Evolutionary conservation across 176 grass and related monocot genomes (phyloP).

Genomic region (Bothriochloa decipiens): DNA sequence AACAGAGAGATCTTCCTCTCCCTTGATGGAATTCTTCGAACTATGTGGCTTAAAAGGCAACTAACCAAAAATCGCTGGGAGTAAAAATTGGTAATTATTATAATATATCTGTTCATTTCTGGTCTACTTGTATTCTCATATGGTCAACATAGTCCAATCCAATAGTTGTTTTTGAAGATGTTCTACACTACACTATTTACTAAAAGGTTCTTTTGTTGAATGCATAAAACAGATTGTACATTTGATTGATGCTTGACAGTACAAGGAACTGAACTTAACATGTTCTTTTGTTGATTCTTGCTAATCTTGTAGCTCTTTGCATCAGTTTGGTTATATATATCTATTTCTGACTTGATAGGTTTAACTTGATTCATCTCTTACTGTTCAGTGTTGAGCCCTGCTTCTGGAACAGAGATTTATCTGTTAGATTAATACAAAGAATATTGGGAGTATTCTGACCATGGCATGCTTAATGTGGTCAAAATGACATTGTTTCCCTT

Average conservation of each 20-base stretch:
- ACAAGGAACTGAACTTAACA: background rate
- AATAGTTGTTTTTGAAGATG: background rate
- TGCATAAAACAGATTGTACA: background rate
- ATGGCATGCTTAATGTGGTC: background rate
- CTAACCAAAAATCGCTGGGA: background rate
- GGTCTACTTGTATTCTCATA: background rate
- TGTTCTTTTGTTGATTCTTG: background rate
- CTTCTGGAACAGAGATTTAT: background rate
- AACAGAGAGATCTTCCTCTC: constrained; percentile 23
- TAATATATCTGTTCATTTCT: background rate
- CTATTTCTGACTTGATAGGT: background rate
- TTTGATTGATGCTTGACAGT: background rate
- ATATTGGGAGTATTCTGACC: background rate
- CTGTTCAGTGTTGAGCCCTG: background rate
- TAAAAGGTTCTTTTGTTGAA: background rate
- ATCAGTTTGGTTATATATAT: background rate
- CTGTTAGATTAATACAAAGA: background rate
- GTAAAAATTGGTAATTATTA: background rate
- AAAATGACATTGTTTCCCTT: background rate
- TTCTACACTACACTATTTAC: background rate
- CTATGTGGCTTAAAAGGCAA: constrained; percentile 11
- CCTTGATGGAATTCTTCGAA: background rate
- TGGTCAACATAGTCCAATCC: background rate
- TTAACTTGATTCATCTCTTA: background rate
- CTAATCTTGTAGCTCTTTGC: background rate